Base-by-base conservation (phyloP, 257 asterid genomes). In the Jacaranda mimosifolia region DNA sequence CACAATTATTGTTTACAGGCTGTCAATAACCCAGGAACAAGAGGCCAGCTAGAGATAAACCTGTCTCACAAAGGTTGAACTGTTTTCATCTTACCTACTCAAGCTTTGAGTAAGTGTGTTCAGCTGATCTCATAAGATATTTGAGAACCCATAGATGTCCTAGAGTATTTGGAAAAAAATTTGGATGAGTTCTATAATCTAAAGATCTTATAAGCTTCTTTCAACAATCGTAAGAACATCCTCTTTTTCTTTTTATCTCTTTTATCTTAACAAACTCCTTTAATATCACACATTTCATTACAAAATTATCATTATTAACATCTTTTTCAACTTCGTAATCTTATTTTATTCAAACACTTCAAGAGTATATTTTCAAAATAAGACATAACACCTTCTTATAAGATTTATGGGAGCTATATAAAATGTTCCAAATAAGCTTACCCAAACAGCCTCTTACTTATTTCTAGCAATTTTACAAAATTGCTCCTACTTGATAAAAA, bases 311-410 rank as follows among this genome's bases (percentile, higher is more conserved):
- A 11, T 40, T 26, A 51, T 49, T 35, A 32, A 52, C 60, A 42
- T 68, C 48, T 68, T 13, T 13, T 7, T 3, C n/a, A 69, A 40
- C 59, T 48, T 26, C 45, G 26, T 26, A 68, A 68, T 21, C 2
- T 21, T 14, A 45, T 45, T 18, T 43, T 67, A 67, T 67, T 45
- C 21, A 3, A 48, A 69, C 48, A 49, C 8, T 69, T 52, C 48
- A 49, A 42, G 46, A 42, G 46, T 8, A 0, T 42, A 6, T 26
- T 42, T 68, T 15, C 26, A 26, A 26, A 68, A 48, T 68, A 19
- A 48, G 62, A 68, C 13, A 45, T 14, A 21, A 12, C 73, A 67
- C 57, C 73, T 4, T 48, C 73, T 4, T 48, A 67, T 46, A 5
- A 67, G 35, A 53, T 45, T 18, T 45, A 68, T 46, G 55, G 76